phyloP scores from a whole-genome alignment of 2,329 filamentous ascomycete species.

The Fusarium guadeloupense region DNA sequence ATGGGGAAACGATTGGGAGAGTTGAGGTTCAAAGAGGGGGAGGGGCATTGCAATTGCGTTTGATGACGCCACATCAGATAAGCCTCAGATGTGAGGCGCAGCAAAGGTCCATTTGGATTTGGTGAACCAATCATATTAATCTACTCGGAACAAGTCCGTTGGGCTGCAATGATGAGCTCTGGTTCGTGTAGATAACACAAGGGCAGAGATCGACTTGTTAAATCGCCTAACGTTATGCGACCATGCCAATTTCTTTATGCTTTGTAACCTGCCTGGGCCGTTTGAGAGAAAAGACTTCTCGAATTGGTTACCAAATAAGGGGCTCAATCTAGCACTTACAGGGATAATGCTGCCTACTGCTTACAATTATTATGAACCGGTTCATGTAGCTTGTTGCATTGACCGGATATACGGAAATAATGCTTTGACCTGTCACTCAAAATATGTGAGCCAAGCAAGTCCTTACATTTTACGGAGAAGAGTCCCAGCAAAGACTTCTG shows the following conservation, averaged over 20 bases:
- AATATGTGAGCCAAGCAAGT: neutral
- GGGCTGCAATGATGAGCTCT: slow-evolving; percentile 3
- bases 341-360: neutral
- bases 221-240: neutral
- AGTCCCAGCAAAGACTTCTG: slow-evolving; percentile 7
- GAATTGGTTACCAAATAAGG: no score
- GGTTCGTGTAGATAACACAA: slow-evolving; percentile 9
- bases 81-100: slow-evolving; percentile 36
- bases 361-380: neutral
- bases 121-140: slow-evolving; percentile 2
- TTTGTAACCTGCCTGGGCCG: no score
- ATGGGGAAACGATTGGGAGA: slow-evolving; percentile 26
- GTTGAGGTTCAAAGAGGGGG: slow-evolving; percentile 31
- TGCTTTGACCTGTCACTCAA: neutral
- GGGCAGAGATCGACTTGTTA: neutral
- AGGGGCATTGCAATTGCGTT: slow-evolving; percentile 23
- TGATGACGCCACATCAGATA: slow-evolving; percentile 39
- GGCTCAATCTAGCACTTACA: neutral
- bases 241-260: no score
- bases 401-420: neutral
- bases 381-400: no score
- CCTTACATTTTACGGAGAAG: slow-evolving; percentile 17
- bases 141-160: neutral
- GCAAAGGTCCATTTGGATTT: slow-evolving; percentile 12
- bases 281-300: no score